Evolutionary conservation across 306 rosid genomes (phyloP).

Genomic region (Cicer chorassanicum): DNA sequence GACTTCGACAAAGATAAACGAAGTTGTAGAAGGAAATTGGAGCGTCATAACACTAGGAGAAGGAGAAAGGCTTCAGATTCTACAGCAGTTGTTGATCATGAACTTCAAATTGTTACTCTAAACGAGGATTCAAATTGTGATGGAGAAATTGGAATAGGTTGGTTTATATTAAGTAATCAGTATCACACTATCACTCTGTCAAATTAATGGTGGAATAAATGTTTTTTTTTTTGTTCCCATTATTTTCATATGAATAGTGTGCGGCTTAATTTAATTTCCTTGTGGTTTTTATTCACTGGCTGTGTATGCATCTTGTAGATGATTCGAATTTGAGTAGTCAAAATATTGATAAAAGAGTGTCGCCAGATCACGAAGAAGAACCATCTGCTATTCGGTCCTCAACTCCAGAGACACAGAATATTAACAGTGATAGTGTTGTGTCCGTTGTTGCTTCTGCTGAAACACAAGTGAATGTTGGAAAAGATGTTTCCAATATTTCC

Average conservation of each 20-base stretch:
- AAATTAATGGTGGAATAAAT: constrained; percentile 6
- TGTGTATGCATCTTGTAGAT: constrained; percentile 54
- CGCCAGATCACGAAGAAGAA: constrained; percentile 65
- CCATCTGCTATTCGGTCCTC: constrained; percentile 48
- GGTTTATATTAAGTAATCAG: background rate
- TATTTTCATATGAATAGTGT: background rate
- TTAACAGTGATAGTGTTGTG: constrained; percentile 49
- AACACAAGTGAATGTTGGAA: constrained; percentile 62
- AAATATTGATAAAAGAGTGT: constrained; percentile 53
- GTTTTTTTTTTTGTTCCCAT: background rate
- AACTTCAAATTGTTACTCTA: constrained; percentile 55
- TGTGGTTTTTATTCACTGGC: constrained; percentile 12
- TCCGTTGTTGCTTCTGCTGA: constrained; percentile 63
- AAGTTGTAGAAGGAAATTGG: constrained; percentile 91
- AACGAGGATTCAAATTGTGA: constrained; percentile 58
- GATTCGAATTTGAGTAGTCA: constrained; percentile 56
- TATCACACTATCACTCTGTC: background rate
- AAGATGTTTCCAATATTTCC: constrained; percentile 60
- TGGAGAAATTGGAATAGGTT: constrained; percentile 69
- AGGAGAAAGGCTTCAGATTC: constrained; percentile 72
- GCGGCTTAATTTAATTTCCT: background rate
- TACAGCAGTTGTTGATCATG: constrained; percentile 47
- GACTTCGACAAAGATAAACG: constrained; percentile 99
- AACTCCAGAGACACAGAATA: constrained; percentile 59
- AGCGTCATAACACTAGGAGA: constrained; percentile 89